Conservation (phyloP, 2,329 filamentous ascomycete genomes). For the Cladosporium cucumerinum region DNA sequence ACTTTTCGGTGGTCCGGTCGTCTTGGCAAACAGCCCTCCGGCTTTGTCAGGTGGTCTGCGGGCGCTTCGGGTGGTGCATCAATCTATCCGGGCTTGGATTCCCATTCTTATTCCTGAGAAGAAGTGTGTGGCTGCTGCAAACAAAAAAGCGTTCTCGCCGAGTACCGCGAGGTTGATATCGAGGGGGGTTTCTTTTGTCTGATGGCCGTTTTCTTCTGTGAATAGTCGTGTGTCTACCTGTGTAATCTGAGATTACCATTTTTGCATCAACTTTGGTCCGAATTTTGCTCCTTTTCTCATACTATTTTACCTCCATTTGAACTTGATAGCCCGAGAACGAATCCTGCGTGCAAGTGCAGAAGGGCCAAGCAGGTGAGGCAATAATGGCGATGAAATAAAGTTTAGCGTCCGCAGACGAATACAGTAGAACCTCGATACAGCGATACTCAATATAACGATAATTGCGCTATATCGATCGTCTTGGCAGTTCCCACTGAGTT, state of each 20-base stretch:
- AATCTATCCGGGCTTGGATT: not conserved
- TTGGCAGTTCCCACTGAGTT: too few species aligned
- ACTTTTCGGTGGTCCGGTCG: not conserved
- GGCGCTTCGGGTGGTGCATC: not conserved
- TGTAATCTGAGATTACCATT: constrained; percentile 12
- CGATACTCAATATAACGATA: too few species aligned
- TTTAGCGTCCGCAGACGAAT: not conserved
- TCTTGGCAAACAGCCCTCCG: not conserved
- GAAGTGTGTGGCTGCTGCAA: not conserved
- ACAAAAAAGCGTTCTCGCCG: not conserved
- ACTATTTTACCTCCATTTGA: not conserved
- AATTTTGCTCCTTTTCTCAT: too few species aligned
- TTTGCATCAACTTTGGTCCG: not conserved
- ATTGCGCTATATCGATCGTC: too few species aligned
- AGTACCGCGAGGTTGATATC: not conserved
- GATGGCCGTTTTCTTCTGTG: constrained; percentile 6
- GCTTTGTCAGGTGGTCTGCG: not conserved
- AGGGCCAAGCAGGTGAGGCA: not conserved
- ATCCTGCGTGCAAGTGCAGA: not conserved
- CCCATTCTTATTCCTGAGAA: not conserved
- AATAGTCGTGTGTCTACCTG: constrained; percentile 7
- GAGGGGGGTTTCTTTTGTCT: not conserved
- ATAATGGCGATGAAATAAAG: not conserved
- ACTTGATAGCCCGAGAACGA: not conserved
- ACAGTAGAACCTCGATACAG: too few species aligned